Conservation (phyloP, 2,329 filamentous ascomycete species). For the Leptographium flavum region DNA sequence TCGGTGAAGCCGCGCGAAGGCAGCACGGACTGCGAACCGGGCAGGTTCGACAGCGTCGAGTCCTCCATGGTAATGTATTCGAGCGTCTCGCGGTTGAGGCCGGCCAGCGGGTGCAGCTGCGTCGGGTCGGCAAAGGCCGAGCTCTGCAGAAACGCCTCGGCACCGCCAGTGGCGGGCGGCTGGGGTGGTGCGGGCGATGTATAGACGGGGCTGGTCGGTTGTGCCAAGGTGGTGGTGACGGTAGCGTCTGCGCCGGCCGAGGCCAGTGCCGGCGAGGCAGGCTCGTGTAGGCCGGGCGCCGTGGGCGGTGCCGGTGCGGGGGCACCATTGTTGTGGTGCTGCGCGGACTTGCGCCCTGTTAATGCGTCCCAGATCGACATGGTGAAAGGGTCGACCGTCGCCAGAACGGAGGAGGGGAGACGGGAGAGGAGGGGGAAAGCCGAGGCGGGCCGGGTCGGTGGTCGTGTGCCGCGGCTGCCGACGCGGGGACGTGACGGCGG, state of each 20-base stretch:
- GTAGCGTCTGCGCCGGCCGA: constrained; percentile 35
- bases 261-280: constrained; percentile 13
- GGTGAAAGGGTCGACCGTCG: constrained; percentile 14
- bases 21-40: constrained; percentile 72
- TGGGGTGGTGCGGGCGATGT: constrained; percentile 32
- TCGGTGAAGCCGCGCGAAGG: constrained; percentile 96
- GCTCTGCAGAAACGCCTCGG: constrained; percentile 70
- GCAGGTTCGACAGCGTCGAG: constrained; percentile 70
- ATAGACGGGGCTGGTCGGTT: constrained; percentile 43
- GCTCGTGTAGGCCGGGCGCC: constrained; percentile 20
- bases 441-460: neutral
- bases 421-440: neutral
- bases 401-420: neutral
- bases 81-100: constrained; percentile 80
- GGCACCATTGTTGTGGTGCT: constrained; percentile 5
- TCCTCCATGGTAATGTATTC: constrained; percentile 95
- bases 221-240: constrained; percentile 16
- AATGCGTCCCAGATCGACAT: constrained; percentile 47
- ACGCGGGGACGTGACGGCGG: neutral
- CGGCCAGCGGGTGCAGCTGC: constrained; percentile 81
- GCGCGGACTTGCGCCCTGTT: constrained; percentile 39
- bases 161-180: constrained; percentile 47
- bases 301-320: constrained; percentile 22
- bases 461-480: neutral
- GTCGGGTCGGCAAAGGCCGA: constrained; percentile 73